Conservation (phyloP, 1,284 basidiomycete species). For the Leucoagaricus sp. region DNA sequence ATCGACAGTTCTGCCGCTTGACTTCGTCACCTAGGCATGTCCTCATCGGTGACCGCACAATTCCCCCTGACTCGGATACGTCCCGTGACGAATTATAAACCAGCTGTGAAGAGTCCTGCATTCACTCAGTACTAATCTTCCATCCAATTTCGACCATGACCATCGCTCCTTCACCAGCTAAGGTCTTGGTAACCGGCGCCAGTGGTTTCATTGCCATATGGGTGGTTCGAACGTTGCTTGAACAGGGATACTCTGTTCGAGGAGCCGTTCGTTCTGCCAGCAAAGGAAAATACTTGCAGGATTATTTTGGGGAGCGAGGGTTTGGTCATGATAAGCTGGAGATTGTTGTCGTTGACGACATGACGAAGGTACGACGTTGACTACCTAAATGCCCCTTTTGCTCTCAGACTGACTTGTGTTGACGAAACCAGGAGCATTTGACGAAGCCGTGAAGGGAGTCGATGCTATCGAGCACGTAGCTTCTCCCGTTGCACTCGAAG, state of each 20-base stretch:
- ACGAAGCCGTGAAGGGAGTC: constrained; percentile 68
- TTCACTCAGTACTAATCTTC: too few relatives aligned
- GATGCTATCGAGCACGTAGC: constrained; percentile 63
- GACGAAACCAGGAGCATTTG: constrained; percentile 63
- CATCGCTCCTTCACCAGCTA: constrained; percentile 9
- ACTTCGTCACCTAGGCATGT: too few relatives aligned
- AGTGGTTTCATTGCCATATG: constrained; percentile 26
- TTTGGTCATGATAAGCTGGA: constrained; percentile 15
- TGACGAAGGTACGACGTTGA: too few relatives aligned
- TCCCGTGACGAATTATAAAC: too few relatives aligned
- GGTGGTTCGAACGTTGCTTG: constrained; percentile 39
- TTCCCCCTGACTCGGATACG: too few relatives aligned
- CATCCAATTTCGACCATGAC: too few relatives aligned
- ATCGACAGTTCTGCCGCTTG: too few relatives aligned
- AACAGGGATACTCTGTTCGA: constrained; percentile 50
- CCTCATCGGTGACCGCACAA: too few relatives aligned
- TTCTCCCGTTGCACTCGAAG: constrained; percentile 43
- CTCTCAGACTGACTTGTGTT: too few relatives aligned
- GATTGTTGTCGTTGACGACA: constrained; percentile 16
- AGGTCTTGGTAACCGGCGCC: constrained; percentile 18
- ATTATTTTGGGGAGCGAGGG: constrained; percentile 46
- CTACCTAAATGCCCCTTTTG: too few relatives aligned
- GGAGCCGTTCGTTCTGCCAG: constrained; percentile 54
- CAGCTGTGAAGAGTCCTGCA: too few relatives aligned
- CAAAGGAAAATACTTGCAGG: constrained; percentile 51